Base-by-base conservation (phyloP, 805 yeast species). In the Clavispora fructus region DNA sequence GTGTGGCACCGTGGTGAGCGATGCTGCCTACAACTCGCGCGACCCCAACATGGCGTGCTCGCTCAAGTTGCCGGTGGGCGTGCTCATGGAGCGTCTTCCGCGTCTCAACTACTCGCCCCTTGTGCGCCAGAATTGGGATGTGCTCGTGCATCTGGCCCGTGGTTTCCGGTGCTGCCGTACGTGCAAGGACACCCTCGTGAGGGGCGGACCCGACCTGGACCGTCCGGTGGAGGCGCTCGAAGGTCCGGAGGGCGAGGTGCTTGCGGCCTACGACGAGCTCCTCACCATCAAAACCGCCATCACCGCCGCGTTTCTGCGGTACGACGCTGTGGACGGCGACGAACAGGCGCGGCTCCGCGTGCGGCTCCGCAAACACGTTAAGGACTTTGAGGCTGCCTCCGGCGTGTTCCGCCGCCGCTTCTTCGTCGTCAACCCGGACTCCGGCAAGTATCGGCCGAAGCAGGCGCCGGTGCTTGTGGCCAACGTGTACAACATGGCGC, bases 1-100 rank as follows among this genome's bases (percentile, higher is more conserved):
- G 25, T 92, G 99, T 68, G 98, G 98, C 0, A 59, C 64, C 26
- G 79, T 86, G 1, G 87, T 89, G 0, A 92, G 97, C 66, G 95
- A 85, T 25, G 83, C 82, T 53, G 29, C 45, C 5, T 33, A 37
- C 23, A 43, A 12, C 7, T 55, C 63, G 12, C 54, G 48, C 62
- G 43, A 66, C 49, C 41, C 75, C 71, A 8, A 82, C 69, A 12
- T 56, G 35, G 49, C 55, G 17, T 92, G 99, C 61, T 89, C 97
- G 0, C 79, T 82, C 59, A 79, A 80, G 45, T 83, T 88, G 0
- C 87, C 87, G 0, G 54, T 83, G 1, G 60, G 60, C 17, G 56
- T 69, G 11, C 55, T 79, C 14, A 50, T 72, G 30, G 62, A 63
- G n/a, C 63, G 71, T 33, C 56, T 77, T 42, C 66, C 66, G 1